These are phyloP conservation scores for Peronospora farinosa DNA, from an alignment of 352 stramenopile species.

Conservation along the genomic window DNA sequence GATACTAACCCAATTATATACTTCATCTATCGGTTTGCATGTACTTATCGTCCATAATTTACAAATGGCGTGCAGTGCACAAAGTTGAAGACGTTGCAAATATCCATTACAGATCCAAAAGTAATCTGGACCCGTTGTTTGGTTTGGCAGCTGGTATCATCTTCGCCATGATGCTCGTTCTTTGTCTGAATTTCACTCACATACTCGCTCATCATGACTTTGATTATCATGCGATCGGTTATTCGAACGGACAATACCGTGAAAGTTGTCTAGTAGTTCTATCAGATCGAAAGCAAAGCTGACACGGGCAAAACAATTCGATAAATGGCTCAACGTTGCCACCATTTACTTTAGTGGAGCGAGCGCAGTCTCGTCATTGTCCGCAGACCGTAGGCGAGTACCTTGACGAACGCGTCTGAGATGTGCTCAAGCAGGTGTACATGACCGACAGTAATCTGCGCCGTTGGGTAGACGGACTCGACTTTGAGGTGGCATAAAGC, in stretches of 20 bases:
- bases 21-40: slow-evolving; percentile 33
- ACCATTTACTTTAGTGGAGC: slow-evolving; percentile 35
- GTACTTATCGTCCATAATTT: slow-evolving; percentile 1
- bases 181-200: slow-evolving; percentile 23
- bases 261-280: slow-evolving; percentile 31
- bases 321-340: slow-evolving; percentile 43
- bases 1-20: slow-evolving; percentile 37
- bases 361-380: slow-evolving; percentile 39
- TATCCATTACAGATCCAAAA: too few relatives aligned
- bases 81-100: too few relatives aligned
- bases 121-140: too few relatives aligned
- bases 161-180: too few relatives aligned
- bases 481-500: slow-evolving; percentile 86
- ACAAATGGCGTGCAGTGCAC: too few relatives aligned
- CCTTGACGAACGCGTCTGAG: slow-evolving; percentile 60
- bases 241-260: slow-evolving; percentile 41
- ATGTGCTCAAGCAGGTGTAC: slow-evolving; percentile 49
- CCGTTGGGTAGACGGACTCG: slow-evolving; percentile 50
- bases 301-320: slow-evolving; percentile 3
- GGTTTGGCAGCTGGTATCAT: too few relatives aligned
- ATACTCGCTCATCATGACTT: slow-evolving; percentile 42
- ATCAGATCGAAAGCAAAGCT: slow-evolving; percentile 34
- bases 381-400: slow-evolving; percentile 47
- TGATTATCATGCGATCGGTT: slow-evolving; percentile 32
- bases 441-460: slow-evolving; percentile 53